phyloP scores from a whole-genome alignment of 495 filamentous ascomycete species.

The Penicillium diatomitis region DNA sequence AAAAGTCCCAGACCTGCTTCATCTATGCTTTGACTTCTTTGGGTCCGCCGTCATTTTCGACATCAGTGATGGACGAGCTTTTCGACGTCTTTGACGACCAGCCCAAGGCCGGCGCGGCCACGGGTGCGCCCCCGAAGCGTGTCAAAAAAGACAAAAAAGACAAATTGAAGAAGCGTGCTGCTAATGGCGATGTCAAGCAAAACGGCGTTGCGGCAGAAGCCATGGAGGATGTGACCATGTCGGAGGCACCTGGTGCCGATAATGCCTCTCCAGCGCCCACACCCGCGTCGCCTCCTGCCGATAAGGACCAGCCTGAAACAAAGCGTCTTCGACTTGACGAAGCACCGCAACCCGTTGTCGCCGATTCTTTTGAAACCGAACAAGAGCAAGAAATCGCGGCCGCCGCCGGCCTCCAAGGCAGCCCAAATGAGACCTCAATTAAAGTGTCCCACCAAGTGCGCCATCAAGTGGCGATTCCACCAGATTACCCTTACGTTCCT shows the following conservation, averaged over 20 bases:
- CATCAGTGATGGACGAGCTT: slow-evolving; percentile 60
- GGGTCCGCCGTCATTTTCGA: slow-evolving; percentile 7
- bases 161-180: slow-evolving; percentile 72
- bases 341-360: slow-evolving; percentile 72
- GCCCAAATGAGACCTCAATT: slow-evolving; percentile 56
- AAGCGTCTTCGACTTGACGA: slow-evolving; percentile 72
- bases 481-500: slow-evolving; percentile 86
- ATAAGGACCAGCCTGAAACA: slow-evolving; percentile 41
- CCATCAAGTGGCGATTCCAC: slow-evolving; percentile 91
- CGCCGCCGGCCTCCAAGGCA: slow-evolving; percentile 67
- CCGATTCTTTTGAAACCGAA: slow-evolving; percentile 93
- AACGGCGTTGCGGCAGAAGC: slow-evolving; percentile 32
- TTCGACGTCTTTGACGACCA: slow-evolving; percentile 77
- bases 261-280: slow-evolving; percentile 11
- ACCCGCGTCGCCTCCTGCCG: slow-evolving; percentile 13
- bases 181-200: slow-evolving; percentile 63
- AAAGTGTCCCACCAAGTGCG: slow-evolving; percentile 93
- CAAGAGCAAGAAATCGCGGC: slow-evolving; percentile 81
- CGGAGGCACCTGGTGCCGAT: slow-evolving; percentile 25
- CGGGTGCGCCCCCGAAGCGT: slow-evolving; percentile 23
- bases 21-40: slow-evolving; percentile 4
- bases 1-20: slow-evolving; percentile 11
- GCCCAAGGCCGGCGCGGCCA: slow-evolving; percentile 33
- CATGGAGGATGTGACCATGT: slow-evolving; percentile 36
- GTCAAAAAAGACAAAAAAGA: slow-evolving; percentile 52